Conservation (phyloP, 1,284 basidiomycete genomes). For the Heimioporus punctisporus region DNA sequence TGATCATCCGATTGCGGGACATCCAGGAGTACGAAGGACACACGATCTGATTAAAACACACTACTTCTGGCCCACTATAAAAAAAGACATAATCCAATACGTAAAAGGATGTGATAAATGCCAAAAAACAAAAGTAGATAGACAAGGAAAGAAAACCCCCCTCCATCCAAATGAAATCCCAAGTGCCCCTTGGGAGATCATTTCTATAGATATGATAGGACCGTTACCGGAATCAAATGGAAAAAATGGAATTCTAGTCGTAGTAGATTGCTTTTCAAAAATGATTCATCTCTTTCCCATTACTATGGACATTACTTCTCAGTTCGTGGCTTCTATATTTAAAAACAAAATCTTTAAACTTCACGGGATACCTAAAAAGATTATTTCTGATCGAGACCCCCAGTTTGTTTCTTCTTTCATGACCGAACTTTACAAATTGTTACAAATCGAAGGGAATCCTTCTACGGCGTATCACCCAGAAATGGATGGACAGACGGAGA, state of each 20-base stretch:
- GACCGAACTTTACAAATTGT: conserved; percentile 19
- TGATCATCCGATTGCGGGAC: too few species aligned
- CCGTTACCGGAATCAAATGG: background rate
- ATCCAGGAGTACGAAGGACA: too few species aligned
- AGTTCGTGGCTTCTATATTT: conserved; percentile 26
- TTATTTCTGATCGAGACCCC: conserved; percentile 19
- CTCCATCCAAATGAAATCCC: background rate
- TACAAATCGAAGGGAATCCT: background rate
- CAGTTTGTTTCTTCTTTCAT: conserved; percentile 23
- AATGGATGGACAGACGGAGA: background rate
- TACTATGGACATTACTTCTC: conserved; percentile 10
- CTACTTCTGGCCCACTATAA: too few species aligned
- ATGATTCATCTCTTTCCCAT: conserved; percentile 4
- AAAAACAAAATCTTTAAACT: conserved; percentile 34
- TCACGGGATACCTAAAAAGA: background rate
- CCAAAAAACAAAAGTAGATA: too few species aligned
- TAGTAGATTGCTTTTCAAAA: conserved; percentile 39
- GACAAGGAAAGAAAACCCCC: background rate
- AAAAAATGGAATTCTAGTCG: conserved; percentile 37
- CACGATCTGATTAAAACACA: too few species aligned
- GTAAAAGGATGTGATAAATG: background rate
- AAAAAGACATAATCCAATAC: too few species aligned
- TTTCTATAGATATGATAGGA: background rate
- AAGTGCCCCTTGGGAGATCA: background rate
- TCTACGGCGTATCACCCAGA: too few species aligned